Conservation (phyloP, 2,329 filamentous ascomycete species). For the Colletotrichum tofieldiae region DNA sequence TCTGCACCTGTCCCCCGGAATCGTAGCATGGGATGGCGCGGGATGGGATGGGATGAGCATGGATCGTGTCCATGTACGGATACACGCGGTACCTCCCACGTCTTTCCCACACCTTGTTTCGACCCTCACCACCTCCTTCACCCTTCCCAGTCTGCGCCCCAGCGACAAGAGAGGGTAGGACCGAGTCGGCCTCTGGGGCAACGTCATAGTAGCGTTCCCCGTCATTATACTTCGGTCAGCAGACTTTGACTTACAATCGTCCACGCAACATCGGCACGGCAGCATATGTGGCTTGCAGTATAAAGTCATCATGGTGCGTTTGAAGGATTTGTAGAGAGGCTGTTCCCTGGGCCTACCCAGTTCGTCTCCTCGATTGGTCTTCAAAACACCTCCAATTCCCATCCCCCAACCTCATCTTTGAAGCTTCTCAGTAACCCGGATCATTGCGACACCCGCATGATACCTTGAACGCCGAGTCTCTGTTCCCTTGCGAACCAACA, state of each 20-base stretch:
- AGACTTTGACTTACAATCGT: constrained; percentile 16
- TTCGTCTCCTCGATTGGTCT: neutral
- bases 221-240: constrained; percentile 20
- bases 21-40: neutral
- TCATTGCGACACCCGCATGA: constrained; percentile 8
- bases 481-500: neutral
- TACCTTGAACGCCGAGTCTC: constrained; percentile 1
- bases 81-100: constrained; percentile 3
- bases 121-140: neutral
- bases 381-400: neutral
- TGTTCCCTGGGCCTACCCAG: neutral
- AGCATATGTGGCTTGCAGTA: constrained; percentile 29
- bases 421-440: neutral
- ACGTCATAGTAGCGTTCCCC: constrained; percentile 36
- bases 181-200: constrained; percentile 37
- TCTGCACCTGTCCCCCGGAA: constrained; percentile 8
- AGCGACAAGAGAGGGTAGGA: constrained; percentile 32
- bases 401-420: neutral
- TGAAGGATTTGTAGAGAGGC: neutral
- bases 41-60: constrained; percentile 5
- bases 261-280: neutral
- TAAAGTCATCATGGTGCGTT: constrained; percentile 35
- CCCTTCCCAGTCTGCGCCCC: constrained; percentile 34
- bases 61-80: constrained; percentile 19
- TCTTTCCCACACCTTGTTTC: constrained; percentile 26